Base-by-base conservation (phyloP, 2,329 filamentous ascomycete species). In the Curvularia lunata region DNA sequence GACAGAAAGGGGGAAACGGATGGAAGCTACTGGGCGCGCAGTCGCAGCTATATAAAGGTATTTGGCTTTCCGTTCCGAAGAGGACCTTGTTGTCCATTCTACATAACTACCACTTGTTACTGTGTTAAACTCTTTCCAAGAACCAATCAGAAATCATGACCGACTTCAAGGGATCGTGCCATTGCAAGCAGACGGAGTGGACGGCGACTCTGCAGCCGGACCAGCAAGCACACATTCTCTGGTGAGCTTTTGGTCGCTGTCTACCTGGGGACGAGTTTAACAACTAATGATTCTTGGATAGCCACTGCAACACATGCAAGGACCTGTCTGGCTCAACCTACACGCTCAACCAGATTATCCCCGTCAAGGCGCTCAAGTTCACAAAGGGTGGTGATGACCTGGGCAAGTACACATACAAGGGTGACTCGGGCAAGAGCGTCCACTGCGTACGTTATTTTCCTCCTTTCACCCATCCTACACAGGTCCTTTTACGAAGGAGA, bases 271-370 rank as follows among this genome's bases (percentile, higher is more conserved):
- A 30, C n/a, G n/a, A n/a, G n/a, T n/a, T n/a, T n/a, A n/a, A 9
- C 12, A 30, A 46, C 42, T 64, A 38, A 54, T 37, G 10, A 50
- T n/a, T 37, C 4, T 8, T 0, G 21, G 28, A 38, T 18, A 83
- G 83, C 78, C 84, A 86, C 67, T 86, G 84, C 76, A 78, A 83
- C 65, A 84, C 83, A 28, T 86, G 84, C 82, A 85, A 85, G 66
- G 69, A 76, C 59, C 79, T 85, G 55, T 78, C 78, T 50, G 83
- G 83, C 62, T 75, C 78, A 18, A 77, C 81, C 48, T 84, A 77
- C 76, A 85, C 82, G 18, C 75, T 85, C 60, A 85, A 85, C 74
- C 81, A 84, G 60, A 81, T 85, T 70, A 79, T 84, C 52, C 82
- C 82, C 45, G 76, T 79, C 65, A 72, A 76, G 30, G 75, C 78